These are phyloP conservation scores for Microthyrium microscopicum DNA, from an alignment of 2,329 filamentous ascomycete species.

Conservation along the genomic window DNA sequence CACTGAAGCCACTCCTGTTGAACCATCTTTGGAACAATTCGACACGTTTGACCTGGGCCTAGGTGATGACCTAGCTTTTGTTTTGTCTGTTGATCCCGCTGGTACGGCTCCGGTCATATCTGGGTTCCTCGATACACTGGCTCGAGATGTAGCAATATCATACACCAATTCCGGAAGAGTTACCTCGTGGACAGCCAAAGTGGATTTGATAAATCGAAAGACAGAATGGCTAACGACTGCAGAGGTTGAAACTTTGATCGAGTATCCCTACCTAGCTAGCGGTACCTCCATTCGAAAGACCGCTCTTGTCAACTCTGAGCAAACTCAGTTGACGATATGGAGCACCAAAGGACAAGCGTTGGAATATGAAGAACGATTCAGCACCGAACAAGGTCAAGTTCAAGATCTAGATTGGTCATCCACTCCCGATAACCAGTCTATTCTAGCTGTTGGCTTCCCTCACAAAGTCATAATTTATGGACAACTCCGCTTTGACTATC, in stretches of 20 bases:
- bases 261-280: conserved; percentile 59
- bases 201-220: conserved; percentile 41
- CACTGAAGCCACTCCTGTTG: conserved; percentile 14
- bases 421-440: conserved; percentile 74
- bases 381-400: conserved; percentile 55
- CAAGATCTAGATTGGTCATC: conserved; percentile 88
- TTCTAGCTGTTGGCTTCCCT: conserved; percentile 84
- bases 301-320: conserved; percentile 58
- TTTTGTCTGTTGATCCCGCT: conserved; percentile 75
- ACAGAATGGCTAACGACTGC: conserved; percentile 75
- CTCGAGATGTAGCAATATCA: conserved; percentile 70
- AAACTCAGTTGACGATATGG: conserved; percentile 75
- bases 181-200: conserved; percentile 69
- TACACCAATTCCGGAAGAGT: conserved; percentile 61
- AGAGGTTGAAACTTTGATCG: conserved; percentile 61
- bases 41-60: conserved; percentile 51
- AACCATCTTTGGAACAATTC: conserved; percentile 44
- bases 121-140: conserved; percentile 72
- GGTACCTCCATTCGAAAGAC: conserved; percentile 78
- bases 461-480: conserved; percentile 67
- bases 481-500: conserved; percentile 81
- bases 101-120: conserved; percentile 55
- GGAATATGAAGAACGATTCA: conserved; percentile 64
- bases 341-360: conserved; percentile 67
- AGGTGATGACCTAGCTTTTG: conserved; percentile 34